Evolutionary conservation across 257 asterid species (phyloP), one percentile per base, ranked within the genome.

Genomic region (Mentha longifolia): DNA sequence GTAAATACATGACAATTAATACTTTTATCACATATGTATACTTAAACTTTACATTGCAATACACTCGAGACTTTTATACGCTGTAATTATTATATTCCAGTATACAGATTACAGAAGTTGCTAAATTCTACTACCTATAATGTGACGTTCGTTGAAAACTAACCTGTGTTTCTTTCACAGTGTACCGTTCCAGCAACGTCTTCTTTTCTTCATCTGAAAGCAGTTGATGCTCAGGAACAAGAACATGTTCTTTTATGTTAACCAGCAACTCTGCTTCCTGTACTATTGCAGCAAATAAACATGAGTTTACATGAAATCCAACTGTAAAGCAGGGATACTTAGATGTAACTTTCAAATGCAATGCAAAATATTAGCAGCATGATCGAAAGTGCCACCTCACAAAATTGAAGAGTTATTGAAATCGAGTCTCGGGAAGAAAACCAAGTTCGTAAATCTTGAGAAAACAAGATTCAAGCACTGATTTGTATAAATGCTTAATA

Each of bases 101-200:
- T 54, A 22, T 39, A 22, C 20, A 67, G 31, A 25, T 25, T 39
- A n/a, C 20, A 67, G 20, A 25, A 61, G 55, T 61, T 42, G 30
- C 60, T 54, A 42, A 30, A 62, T 51, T 47, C 20, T 15, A 20
- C 60, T 35, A 11, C 42, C 17, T 51, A 22, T 10, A 19, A 54
- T 15, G 15, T n/a, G 16, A 41, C 5, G 59, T 17, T 13, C 57
- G 62, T 55, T n/a, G 46, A 41, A 20, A 76, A 73, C 80, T 41
- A 76, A 89, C 97, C 97, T 90, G 97, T 20, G 95, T 87, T 74
- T 91, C 97, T 65, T 91, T 93, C 78, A 93, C 94, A 0, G 96
- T 91, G 78, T 93, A 91, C 85, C 91, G 79, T 68, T 89, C 96
- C 56, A 91, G 86, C 82, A 93, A 71, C 11, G 90, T 82, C 69